These are phyloP conservation scores for Candida chilensis DNA, from an alignment of 805 yeast species.

Conservation along the genomic window DNA sequence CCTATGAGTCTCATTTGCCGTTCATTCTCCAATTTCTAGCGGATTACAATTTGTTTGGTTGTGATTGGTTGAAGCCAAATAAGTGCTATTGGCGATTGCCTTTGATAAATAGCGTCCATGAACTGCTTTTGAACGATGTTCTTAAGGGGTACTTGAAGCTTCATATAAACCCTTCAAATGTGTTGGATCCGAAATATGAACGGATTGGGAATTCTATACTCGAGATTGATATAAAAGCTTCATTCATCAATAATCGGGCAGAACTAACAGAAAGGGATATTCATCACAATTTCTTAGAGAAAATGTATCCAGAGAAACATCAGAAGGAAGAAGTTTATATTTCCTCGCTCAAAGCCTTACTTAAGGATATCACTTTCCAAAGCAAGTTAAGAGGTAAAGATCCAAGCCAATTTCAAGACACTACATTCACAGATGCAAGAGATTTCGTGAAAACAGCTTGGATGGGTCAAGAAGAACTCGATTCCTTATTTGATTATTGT, in stretches of 20 bases:
- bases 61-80: conserved; percentile 59
- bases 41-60: conserved; percentile 79
- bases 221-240: conserved; percentile 65
- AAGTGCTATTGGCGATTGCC: conserved; percentile 52
- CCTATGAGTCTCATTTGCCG: conserved; percentile 79
- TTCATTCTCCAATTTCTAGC: conserved; percentile 66
- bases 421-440: conserved; percentile 11
- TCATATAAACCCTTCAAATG: conserved; percentile 14
- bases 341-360: conserved; percentile 43
- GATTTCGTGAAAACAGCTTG: conserved; percentile 14
- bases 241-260: conserved; percentile 48
- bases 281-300: conserved; percentile 41
- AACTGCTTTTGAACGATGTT: conserved; percentile 4
- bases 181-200: conserved; percentile 22
- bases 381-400: conserved; percentile 27
- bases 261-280: conserved; percentile 31
- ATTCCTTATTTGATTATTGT: conserved; percentile 18
- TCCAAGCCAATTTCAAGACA: conserved; percentile 3
- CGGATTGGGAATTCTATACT: conserved; percentile 55
- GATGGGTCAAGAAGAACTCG: conserved; percentile 30
- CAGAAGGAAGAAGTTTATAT: conserved; percentile 16
- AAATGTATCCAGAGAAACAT: conserved; percentile 5
- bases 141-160: conserved; percentile 8
- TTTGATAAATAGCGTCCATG: conserved; percentile 17
- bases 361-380: conserved; percentile 49